Percentiles rank a stretch among this genome's conserved stretches.
Conservation (phyloP, 139 green algal genomes). For the Closterium sp. region DNA sequence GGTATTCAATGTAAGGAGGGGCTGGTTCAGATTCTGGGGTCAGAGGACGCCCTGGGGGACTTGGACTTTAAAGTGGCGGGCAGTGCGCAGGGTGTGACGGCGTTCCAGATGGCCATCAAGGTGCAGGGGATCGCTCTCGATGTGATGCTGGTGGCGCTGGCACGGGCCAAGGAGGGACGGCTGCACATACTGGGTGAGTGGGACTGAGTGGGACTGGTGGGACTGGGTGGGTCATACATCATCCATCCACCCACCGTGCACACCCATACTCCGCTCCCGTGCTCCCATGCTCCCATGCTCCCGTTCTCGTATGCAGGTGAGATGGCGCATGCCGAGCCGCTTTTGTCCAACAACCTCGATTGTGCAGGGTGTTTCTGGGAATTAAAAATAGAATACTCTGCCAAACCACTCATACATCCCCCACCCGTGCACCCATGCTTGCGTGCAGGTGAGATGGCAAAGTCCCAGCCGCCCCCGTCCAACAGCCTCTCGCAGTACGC, state of each 20-base stretch:
- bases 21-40: slow-evolving; percentile 95
- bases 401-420: too few relatives aligned
- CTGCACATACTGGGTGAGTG: slow-evolving; percentile 16
- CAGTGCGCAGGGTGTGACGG: slow-evolving; percentile 71
- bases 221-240: too few relatives aligned
- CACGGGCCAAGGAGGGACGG: slow-evolving; percentile 51
- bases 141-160: slow-evolving; percentile 78
- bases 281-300: background rate
- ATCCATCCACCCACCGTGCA: background rate
- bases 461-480: slow-evolving; percentile 14
- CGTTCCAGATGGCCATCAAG: slow-evolving; percentile 91
- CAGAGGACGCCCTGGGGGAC: slow-evolving; percentile 94
- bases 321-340: too few relatives aligned
- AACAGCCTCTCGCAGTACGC: slow-evolving; percentile 14
- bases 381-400: too few relatives aligned
- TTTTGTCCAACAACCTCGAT: too few relatives aligned
- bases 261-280: too few relatives aligned
- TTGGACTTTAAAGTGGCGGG: slow-evolving; percentile 97
- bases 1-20: too few relatives aligned
- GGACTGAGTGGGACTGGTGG: too few relatives aligned
- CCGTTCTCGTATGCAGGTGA: background rate
- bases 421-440: background rate
- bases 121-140: slow-evolving; percentile 60
- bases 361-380: too few relatives aligned
- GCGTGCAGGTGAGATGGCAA: slow-evolving; percentile 38